Evolutionary conservation across 768 basidiomycete species (phyloP), one percentile per base, ranked within the genome.

Genomic region (Phaffia tasmanica): DNA sequence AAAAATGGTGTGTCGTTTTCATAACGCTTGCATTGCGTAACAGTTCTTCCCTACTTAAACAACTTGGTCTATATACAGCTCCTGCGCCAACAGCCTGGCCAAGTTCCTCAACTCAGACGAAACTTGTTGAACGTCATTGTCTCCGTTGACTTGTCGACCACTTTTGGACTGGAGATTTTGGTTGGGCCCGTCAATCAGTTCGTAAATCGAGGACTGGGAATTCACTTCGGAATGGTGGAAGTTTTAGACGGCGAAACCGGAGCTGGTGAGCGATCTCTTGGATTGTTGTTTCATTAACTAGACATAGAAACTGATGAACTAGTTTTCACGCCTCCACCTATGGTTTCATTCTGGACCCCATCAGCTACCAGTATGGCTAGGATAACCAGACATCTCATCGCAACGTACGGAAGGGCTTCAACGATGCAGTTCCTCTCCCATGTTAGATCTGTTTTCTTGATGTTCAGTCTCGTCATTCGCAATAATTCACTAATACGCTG

Each of bases 51-150:
- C 5, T 21, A 9, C 5, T 32, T 25, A 9, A 8, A 4, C 27
- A n/a, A 54, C 27, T 27, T n/a, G n/a, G 27, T 54, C 25, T 27
- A 8, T 29, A 11, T 35, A 63, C 69, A 90, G 83, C 81, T 94
- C 47, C 79, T 93, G 46, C 85, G 86, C 14, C 89, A 87, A 3
- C 88, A 85, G 72, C 87, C 88, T 6, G 89, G 91, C 5, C 83
- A 85, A 73, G 82, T 93, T 73, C 86, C 84, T 32, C 81, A 75
- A n/a, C 72, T 91, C 72, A 83, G 81, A 62, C 80, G 81, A 57
- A 98, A 99, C 73, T 70, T 95, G 51, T 86, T 85, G 79, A 97
- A 98, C 72, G 77, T 88, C 70, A 79, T 98, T 60, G 80, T 94
- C 5, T 81, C 85, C 3, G 78, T 94, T 46, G 93, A 98, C 74